Base-by-base conservation (phyloP, 768 basidiomycete genomes). In the Tricholoma bakamatsutake region DNA sequence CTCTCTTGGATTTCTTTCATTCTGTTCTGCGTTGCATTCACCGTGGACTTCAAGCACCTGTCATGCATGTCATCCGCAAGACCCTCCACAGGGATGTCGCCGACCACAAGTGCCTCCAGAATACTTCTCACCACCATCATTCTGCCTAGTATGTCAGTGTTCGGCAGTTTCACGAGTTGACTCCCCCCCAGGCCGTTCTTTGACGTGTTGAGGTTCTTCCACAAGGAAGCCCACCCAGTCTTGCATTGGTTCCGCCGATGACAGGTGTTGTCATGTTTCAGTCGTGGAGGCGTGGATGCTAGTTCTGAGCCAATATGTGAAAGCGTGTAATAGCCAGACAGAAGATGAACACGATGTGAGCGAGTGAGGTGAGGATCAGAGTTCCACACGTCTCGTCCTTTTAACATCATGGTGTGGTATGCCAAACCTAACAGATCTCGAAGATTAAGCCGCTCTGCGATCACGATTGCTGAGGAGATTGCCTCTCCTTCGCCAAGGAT, bases 291-390 rank as follows among this genome's bases (percentile, higher is more conserved):
- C 30, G 68, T 71, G 43, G 58, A 63, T 4, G 76, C 73, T 6
- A 82, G 70, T 15, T 70, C 67, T 47, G 79, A 75, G 69, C 76
- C 76, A 30, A 76, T 64, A 54, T 73, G 71, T 5, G 71, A 70
- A 24, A 82, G 72, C 34, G 74, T 72, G 62, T 82, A 79, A 62
- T 78, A 75, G 13, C 82, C 82, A 24, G 78, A 79, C 7, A 83
- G 66, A 39, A 83, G 67, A 37, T 80, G 78, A 31, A 81, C 71
- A 9, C 77, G 72, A 58, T 82, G 80, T n/a, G 74, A 66, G 11
- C 77, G 71, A 24, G 73, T 72, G 34, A 83, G 68, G n/a, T 62
- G 62, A n/a, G 66, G 60, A 52, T 81, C 80, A 7, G 69, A 57
- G 49, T 77, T 76, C 80, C 81, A 82, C 21, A 67, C 66, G 27